Evolutionary conservation across 306 rosid species (phyloP).

Genomic region (Acmispon strigosus): DNA sequence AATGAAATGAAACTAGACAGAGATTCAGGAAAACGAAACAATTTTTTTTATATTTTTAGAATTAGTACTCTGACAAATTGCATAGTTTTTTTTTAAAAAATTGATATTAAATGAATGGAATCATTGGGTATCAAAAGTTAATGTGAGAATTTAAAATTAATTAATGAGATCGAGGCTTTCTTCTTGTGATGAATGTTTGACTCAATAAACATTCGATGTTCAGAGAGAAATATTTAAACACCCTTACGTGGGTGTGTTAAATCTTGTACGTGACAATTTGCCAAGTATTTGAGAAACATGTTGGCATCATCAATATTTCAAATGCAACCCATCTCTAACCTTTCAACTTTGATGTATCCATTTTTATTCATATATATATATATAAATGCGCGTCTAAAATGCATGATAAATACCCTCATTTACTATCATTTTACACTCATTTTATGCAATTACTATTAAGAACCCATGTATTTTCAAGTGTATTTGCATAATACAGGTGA

Average conservation of each 20-base stretch:
- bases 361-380: no score
- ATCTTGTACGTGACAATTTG: background rate
- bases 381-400: no score
- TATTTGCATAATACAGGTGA: no score
- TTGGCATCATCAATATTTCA: no score
- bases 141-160: background rate
- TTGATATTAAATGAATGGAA: background rate
- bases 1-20: background rate
- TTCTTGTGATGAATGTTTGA: background rate
- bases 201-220: constrained; percentile 24
- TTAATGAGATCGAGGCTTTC: background rate
- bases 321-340: no score
- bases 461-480: no score
- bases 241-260: constrained; percentile 27
- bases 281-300: no score
- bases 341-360: no score
- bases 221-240: constrained; percentile 17
- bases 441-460: no score
- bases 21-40: background rate
- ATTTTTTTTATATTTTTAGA: background rate
- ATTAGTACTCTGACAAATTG: constrained; percentile 6
- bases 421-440: no score
- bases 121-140: background rate
- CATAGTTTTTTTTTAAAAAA: background rate
- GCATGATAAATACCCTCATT: no score